Conservation (phyloP, 2,329 filamentous ascomycete species). For the Aspergillus fructus region DNA sequence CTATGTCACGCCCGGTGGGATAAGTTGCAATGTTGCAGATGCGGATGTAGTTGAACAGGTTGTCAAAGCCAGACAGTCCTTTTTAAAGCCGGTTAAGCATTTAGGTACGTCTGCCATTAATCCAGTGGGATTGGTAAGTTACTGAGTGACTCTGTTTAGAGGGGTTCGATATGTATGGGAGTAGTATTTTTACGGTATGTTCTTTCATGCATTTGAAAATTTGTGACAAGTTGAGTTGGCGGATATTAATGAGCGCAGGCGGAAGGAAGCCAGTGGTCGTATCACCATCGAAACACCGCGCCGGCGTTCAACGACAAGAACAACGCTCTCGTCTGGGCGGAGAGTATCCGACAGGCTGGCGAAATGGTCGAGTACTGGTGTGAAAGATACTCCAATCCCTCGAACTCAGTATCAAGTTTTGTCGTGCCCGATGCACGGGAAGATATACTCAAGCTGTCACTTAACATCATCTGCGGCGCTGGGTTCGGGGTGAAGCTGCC, state of each 20-base stretch:
- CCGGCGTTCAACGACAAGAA: slow-evolving; percentile 47
- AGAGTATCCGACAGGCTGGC: slow-evolving; percentile 31
- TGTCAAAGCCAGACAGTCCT: slow-evolving; percentile 12
- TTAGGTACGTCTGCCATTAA: slow-evolving; percentile 12
- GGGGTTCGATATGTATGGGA: slow-evolving; percentile 31
- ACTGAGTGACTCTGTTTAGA: slow-evolving; percentile 10
- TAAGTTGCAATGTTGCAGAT: slow-evolving; percentile 19
- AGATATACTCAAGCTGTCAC: slow-evolving; percentile 35
- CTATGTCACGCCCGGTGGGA: slow-evolving; percentile 8
- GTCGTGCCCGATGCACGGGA: slow-evolving; percentile 23
- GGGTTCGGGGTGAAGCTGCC: slow-evolving; percentile 33
- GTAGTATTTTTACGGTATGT: slow-evolving; percentile 31
- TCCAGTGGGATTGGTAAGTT: no score
- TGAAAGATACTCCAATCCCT: not conserved
- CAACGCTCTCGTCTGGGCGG: slow-evolving; percentile 41
- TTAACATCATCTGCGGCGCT: slow-evolving; percentile 40
- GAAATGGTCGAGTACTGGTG: slow-evolving; percentile 32
- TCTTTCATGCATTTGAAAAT: no score
- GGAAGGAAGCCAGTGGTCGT: slow-evolving; percentile 40
- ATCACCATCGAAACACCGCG: slow-evolving; percentile 44
- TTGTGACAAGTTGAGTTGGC: no score
- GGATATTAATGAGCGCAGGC: slow-evolving; percentile 13
- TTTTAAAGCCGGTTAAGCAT: slow-evolving; percentile 17
- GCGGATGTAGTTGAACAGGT: slow-evolving; percentile 18
- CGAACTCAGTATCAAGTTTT: not conserved